Evolutionary conservation across 2,329 filamentous ascomycete genomes (phyloP), one percentile per base, ranked within the genome.

Genomic region (Lecanicillium sp.): DNA sequence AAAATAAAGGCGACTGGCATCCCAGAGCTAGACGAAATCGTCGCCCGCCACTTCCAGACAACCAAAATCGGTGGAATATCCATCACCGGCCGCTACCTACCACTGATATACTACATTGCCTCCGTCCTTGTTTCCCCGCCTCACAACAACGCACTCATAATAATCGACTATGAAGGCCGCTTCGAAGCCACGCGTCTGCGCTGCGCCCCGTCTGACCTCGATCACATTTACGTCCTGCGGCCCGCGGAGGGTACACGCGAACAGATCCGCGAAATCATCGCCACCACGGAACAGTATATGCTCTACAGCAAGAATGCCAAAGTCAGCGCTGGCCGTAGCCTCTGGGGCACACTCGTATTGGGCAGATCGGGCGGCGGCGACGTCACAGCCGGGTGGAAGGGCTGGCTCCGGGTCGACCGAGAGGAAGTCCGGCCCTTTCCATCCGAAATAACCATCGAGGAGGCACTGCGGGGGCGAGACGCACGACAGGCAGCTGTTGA

Each of bases 271-370:
- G 61, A 62, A 3, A 57, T 71, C 5, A 56, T 78, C 6, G 58
- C 64, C 2, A 64, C 66, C 0, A 68, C 71, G 3, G 67, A 72
- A 42, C 56, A 64, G 35, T 72, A 70, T 56, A 75, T 80, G 66
- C 61, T 80, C 5, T 81, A 81, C 58, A 67, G 68, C 3, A 50
- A 58, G 6, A 47, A 45, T 9, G 52, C 67, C 26, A 67, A 69
- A 51, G 58, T 56, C 30, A 78, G 73, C 52, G 64, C 66, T 5
- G 60, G 55, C 21, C 69, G 78, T 4, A 68, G 71, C 51, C 79
- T 73, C 71, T 81, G 78, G 78, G 78, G 78, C n/a, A 78, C 74
- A 2, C 55, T 81, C 21, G 70, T 81, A 5, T 55, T 80, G 32
- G 75, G 74, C 9, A 69, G 68, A 1, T 54, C 60, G 23, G 61